Evolutionary conservation across 495 filamentous ascomycete genomes (phyloP).

Genomic region (Friedmanniomyces simplex): DNA sequence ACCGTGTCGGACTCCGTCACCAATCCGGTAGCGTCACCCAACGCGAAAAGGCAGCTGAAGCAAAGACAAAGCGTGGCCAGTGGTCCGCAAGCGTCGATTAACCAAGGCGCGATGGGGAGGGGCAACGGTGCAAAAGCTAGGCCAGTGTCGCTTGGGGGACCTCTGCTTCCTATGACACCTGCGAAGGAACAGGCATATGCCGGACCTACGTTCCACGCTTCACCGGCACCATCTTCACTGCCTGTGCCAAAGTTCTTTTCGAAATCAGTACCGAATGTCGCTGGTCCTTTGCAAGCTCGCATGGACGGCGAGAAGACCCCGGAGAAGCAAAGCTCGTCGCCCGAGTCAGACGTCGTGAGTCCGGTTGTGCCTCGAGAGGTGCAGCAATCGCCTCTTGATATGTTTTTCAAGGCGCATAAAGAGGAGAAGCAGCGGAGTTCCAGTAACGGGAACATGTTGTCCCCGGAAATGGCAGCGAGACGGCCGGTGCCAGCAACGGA

Average conservation of each 20-base stretch:
- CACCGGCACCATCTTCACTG: slow-evolving; percentile 82
- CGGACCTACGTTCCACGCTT: slow-evolving; percentile 90
- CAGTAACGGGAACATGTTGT: slow-evolving; percentile 2
- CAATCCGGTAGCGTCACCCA: slow-evolving; percentile 1
- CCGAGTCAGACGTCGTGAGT: slow-evolving; percentile 30
- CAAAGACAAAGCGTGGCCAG: slow-evolving; percentile 10
- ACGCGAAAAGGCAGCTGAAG: slow-evolving; percentile 7
- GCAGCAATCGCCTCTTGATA: slow-evolving; percentile 70
- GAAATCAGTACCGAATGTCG: slow-evolving; percentile 62
- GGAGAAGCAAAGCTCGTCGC: slow-evolving; percentile 15
- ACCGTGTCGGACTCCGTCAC: slow-evolving; percentile 18
- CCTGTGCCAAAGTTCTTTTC: slow-evolving; percentile 88
- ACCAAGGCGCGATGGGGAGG: background rate
- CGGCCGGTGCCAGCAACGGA: slow-evolving; percentile 13
- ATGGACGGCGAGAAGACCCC: slow-evolving; percentile 32
- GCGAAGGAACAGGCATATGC: slow-evolving; percentile 60
- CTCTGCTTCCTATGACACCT: slow-evolving; percentile 35
- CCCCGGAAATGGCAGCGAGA: slow-evolving; percentile 23
- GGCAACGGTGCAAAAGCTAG: slow-evolving; percentile 7
- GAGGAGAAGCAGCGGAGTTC: slow-evolving; percentile 52
- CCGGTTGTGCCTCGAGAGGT: slow-evolving; percentile 32
- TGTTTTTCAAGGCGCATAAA: slow-evolving; percentile 78
- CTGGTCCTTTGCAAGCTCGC: slow-evolving; percentile 36
- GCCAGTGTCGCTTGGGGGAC: slow-evolving; percentile 14
- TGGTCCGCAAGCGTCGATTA: background rate